Conservation (phyloP, 202 grass and related monocot species). For the Carex arenaria region DNA sequence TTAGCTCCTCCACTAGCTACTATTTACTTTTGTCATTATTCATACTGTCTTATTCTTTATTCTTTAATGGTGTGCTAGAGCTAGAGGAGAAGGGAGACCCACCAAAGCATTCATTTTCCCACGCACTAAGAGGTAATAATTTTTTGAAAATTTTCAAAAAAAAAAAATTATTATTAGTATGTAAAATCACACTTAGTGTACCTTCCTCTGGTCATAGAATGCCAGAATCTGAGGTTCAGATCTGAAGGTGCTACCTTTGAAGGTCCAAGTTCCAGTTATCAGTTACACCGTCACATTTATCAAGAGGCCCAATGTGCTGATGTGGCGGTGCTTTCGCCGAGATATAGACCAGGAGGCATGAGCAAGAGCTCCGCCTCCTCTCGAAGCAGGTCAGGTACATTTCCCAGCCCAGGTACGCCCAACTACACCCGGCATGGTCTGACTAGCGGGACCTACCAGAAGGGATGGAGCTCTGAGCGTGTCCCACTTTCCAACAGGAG, state of each 20-base stretch:
- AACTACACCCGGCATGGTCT: conserved; percentile 58
- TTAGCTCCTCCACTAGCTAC: not conserved
- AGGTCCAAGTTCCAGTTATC: conserved; percentile 11
- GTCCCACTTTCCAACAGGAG: conserved; percentile 55
- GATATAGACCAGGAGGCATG: conserved; percentile 45
- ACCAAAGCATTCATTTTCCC: conserved; percentile 45
- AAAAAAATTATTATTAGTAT: not conserved
- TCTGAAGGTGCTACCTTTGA: conserved; percentile 25
- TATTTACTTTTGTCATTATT: conserved; percentile 18
- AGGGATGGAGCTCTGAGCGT: conserved; percentile 95
- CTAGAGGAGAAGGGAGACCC: conserved; percentile 31
- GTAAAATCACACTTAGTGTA: conserved; percentile 22
- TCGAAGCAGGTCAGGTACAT: conserved; percentile 78
- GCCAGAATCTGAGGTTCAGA: conserved; percentile 61
- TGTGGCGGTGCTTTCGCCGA: conserved; percentile 45
- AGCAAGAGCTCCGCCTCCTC: conserved; percentile 88
- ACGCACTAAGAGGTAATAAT: conserved; percentile 53
- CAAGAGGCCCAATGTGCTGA: conserved; percentile 28
- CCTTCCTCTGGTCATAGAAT: conserved; percentile 31
- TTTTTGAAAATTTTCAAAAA: conserved; percentile 3
- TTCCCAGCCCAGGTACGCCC: conserved; percentile 77
- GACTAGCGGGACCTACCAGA: conserved; percentile 52
- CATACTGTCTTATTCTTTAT: not conserved
- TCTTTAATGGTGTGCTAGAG: not conserved
- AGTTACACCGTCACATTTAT: conserved; percentile 21